Evolutionary conservation across 2,329 filamentous ascomycete species (phyloP), one percentile per base, ranked within the genome.

Genomic region (Phyllosticta citribraziliensis): DNA sequence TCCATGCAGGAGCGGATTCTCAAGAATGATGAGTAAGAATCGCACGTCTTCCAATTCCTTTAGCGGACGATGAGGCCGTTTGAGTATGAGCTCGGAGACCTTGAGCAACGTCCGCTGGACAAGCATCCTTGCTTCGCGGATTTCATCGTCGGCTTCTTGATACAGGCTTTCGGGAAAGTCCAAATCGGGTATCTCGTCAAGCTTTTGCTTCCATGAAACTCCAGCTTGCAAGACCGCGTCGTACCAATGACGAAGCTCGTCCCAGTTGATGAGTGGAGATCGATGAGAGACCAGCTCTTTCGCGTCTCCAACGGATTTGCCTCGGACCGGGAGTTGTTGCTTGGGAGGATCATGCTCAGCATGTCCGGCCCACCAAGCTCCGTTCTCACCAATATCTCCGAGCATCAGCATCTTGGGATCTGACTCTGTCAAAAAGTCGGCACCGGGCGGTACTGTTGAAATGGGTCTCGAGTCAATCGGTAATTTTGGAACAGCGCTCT

Each of bases 351-450:
- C 55, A 50, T 57, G 52, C 51, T 59, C 61, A 33, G 56, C 52
- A 56, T 80, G 80, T 1, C 87, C 88, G 55, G 87, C 86, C 88
- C 89, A 93, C 89, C 88, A 93, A 8, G 82, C 83, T 2, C 88
- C 89, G 69, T 94, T 94, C 70, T 94, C 89, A 0, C 86, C 88
- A 65, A 92, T 80, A 67, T 92, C 84, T 2, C 88, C 89, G 2
- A 92, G 72, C 6, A 91, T 77, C 20, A 93, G 76, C 5, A 88
- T 82, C 69, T 91, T 94, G 0, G 87, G 83, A 70, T 94, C 89
- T 70, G 66, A 17, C n/a, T 61, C 58, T 2, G 51, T 20, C n/a
- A 55, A 24, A 24, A 52, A 19, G n/a, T 61, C 58, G 17, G 27
- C 25, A 14, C 50, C 60, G 10, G 51, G 51, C 20, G 40, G 12